Evolutionary conservation across 768 basidiomycete genomes (phyloP).

Genomic region (Pleurotus citrinopileatus): DNA sequence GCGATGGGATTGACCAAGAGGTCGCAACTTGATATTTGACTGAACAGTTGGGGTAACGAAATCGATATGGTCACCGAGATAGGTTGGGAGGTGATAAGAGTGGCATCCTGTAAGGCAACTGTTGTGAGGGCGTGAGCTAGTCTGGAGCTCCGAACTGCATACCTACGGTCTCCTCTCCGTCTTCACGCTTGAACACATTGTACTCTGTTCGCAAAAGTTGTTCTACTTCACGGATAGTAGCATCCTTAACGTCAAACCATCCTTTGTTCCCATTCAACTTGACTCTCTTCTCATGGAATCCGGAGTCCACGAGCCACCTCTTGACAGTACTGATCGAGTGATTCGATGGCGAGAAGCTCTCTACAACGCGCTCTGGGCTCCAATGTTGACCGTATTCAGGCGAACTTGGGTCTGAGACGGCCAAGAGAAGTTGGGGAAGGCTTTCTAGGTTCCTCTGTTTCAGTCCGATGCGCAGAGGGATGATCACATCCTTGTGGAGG

Average conservation of each 20-base stretch:
- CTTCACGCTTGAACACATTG: constrained; percentile 26
- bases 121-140: not conserved
- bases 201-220: constrained; percentile 28
- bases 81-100: constrained; percentile 28
- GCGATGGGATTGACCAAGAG: not conserved
- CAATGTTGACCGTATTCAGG: constrained; percentile 33
- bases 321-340: constrained; percentile 24
- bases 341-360: constrained; percentile 26
- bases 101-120: constrained; percentile 21
- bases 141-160: constrained; percentile 5
- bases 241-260: constrained; percentile 30
- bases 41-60: constrained; percentile 34
- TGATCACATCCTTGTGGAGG: constrained; percentile 17
- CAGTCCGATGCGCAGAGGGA: constrained; percentile 33
- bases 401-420: constrained; percentile 33
- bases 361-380: constrained; percentile 24
- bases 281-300: constrained; percentile 22
- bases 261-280: constrained; percentile 19
- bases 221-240: constrained; percentile 29
- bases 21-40: constrained; percentile 19
- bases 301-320: constrained; percentile 26
- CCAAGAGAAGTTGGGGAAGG: constrained; percentile 26
- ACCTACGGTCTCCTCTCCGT: constrained; percentile 29
- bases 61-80: constrained; percentile 28
- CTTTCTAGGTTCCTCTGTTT: constrained; percentile 29